These are phyloP conservation scores for Coniochaeta sp. DNA, from an alignment of 2,329 filamentous ascomycete species.

Conservation along the genomic window DNA sequence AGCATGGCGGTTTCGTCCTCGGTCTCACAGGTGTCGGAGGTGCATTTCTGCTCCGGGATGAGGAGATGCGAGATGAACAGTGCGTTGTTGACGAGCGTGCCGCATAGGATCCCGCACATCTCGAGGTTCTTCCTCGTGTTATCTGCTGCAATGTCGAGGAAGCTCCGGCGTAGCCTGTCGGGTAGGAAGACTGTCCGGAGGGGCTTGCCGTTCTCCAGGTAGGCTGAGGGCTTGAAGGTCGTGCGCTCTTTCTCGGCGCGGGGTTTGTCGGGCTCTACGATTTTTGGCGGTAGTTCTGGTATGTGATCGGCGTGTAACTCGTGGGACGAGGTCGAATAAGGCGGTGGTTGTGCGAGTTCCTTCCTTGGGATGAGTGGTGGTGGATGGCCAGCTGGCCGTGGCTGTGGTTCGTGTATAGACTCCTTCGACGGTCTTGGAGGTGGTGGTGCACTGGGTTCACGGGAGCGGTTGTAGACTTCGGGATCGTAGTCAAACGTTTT, in stretches of 20 bases:
- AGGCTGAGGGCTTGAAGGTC: slow-evolving; percentile 77
- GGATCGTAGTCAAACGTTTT: too few species aligned
- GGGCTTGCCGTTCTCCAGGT: slow-evolving; percentile 81
- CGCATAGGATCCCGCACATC: slow-evolving; percentile 91
- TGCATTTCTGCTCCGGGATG: slow-evolving; percentile 85
- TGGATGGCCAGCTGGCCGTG: slow-evolving; percentile 7
- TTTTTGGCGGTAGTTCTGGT: slow-evolving; percentile 23
- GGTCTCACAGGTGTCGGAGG: slow-evolving; percentile 91
- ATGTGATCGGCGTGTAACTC: slow-evolving; percentile 9
- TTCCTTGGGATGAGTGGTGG: slow-evolving; percentile 24
- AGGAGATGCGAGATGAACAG: slow-evolving; percentile 84
- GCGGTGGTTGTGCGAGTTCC: slow-evolving; percentile 13
- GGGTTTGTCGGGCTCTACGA: slow-evolving; percentile 19
- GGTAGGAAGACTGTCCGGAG: slow-evolving; percentile 87
- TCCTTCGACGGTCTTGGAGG: slow-evolving; percentile 32
- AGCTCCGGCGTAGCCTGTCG: slow-evolving; percentile 62
- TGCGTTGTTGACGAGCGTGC: slow-evolving; percentile 84
- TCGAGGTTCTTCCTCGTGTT: slow-evolving; percentile 83
- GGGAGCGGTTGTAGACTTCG: too few species aligned
- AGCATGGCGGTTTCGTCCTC: slow-evolving; percentile 79
- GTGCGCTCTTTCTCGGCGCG: slow-evolving; percentile 49
- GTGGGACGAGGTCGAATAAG: slow-evolving; percentile 17
- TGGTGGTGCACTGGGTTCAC: slow-evolving; percentile 17
- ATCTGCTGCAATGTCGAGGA: slow-evolving; percentile 65
- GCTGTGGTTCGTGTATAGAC: slow-evolving; percentile 7